Percentiles rank a stretch among this genome's conserved stretches.
These are phyloP conservation scores for Neurospora crassa DNA, from an alignment of 2,329 filamentous ascomycete species.

Conservation along the genomic window DNA sequence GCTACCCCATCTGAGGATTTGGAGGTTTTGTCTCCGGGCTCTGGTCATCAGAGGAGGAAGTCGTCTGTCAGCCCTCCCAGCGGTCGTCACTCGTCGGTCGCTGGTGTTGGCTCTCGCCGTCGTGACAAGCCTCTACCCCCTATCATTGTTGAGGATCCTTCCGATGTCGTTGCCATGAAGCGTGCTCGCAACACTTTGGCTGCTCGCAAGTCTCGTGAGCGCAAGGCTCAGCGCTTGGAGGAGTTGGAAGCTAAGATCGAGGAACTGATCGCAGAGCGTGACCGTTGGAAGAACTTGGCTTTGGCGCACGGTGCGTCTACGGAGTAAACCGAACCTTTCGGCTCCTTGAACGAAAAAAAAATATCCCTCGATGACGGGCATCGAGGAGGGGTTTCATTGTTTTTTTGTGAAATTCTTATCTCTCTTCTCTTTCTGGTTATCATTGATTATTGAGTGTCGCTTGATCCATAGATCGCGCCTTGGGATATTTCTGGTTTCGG, in stretches of 20 bases:
- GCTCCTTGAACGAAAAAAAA: conserved; percentile 13
- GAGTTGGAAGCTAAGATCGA: conserved; percentile 65
- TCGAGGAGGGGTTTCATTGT: conserved; percentile 18
- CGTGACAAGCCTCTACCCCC: conserved; percentile 73
- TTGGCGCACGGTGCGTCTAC: conserved; percentile 21
- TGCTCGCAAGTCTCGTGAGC: conserved; percentile 83
- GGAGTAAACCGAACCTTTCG: conserved; percentile 14
- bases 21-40: conserved; percentile 32
- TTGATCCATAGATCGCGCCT: not conserved
- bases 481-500: not conserved
- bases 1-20: conserved; percentile 37
- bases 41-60: conserved; percentile 35
- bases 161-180: conserved; percentile 75
- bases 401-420: conserved; percentile 5
- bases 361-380: conserved; percentile 14
- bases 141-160: conserved; percentile 65
- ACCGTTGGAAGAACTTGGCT: conserved; percentile 54
- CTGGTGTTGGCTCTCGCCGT: conserved; percentile 64
- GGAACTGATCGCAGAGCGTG: conserved; percentile 56
- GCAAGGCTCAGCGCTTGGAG: conserved; percentile 69
- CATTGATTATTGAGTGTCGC: not conserved
- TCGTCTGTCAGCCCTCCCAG: conserved; percentile 32
- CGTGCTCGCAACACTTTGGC: conserved; percentile 89
- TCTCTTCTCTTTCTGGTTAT: conserved; percentile 11
- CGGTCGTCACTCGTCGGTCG: conserved; percentile 54